Percentiles rank a stretch among this genome's conserved stretches.
phyloP scores from a whole-genome alignment of 208 protist species.

The Crithidia bombi region DNA sequence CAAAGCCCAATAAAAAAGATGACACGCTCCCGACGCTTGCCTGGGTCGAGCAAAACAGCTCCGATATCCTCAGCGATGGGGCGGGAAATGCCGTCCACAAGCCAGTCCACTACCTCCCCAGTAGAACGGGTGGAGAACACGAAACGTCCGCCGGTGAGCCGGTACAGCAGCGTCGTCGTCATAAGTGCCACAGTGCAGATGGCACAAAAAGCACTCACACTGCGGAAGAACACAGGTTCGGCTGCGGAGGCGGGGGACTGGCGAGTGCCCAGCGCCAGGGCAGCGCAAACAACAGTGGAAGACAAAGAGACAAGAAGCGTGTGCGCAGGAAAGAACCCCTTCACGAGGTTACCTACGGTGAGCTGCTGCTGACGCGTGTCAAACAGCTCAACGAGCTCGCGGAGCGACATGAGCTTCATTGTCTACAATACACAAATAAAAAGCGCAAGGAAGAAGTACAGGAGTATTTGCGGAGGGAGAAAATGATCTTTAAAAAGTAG shows the following conservation, averaged over 20 bases:
- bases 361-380: constrained; percentile 41
- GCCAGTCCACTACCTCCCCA: constrained; percentile 37
- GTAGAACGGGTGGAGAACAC: constrained; percentile 14
- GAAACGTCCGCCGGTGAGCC: constrained; percentile 33
- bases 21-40: constrained; percentile 25
- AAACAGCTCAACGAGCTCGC: constrained; percentile 28
- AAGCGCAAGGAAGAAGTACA: neutral
- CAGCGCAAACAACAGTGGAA: constrained; percentile 19
- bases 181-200: constrained; percentile 28
- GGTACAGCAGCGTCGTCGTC: constrained; percentile 36
- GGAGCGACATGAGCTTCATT: constrained; percentile 10
- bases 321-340: constrained; percentile 39
- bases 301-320: constrained; percentile 24
- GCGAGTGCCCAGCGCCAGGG: constrained; percentile 26
- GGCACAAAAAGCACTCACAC: constrained; percentile 33
- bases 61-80: constrained; percentile 17
- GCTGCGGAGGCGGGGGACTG: neutral
- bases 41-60: constrained; percentile 5
- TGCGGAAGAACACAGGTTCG: constrained; percentile 33
- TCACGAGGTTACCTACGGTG: constrained; percentile 32
- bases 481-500: too few relatives aligned
- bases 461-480: too few relatives aligned
- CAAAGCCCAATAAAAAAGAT: constrained; percentile 24
- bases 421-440: neutral
- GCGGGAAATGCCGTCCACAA: constrained; percentile 30